Base-by-base conservation (phyloP, 257 asterid genomes). In the Solanum arcanum region DNA sequence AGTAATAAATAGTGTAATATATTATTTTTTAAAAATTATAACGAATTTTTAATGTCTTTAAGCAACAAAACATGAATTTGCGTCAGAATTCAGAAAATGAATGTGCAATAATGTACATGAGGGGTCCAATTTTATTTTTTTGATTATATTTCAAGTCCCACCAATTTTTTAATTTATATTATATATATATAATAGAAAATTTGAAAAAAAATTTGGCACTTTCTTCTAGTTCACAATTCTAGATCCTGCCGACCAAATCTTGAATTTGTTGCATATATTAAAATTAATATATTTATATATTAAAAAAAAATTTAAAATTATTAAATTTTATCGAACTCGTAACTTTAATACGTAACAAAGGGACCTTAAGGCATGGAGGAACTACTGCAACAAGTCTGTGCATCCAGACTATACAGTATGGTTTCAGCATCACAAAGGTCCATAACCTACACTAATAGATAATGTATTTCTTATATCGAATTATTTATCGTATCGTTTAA, bases 391-490 rank as follows among this genome's bases (percentile, higher is more conserved):
- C n/a, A 44, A 44, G 9, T 25, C 64, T 25, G 15, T 14, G 5
- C 9, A 25, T 46, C 84, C 84, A 77, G 39, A 44, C 64, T 7
- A 42, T 27, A 46, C 10, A 15, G 64, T 78, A 46, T 78, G 84
- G 84, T 14, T 23, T 23, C 18, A 14, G 21, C 83, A 39, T 23
- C 33, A 75, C 20, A 75, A 3, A 21, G 14, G 47, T 23, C 33
- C 33, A 75, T 15, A 68, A 64, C 14, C 2, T 27, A 27, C 3
- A 68, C 12, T 68, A 29, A 7, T 27, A 69, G 7, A 29, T 14
- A 66, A 12, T 56, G 1, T 8, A 1, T 20, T 59, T 59, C 0
- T 0, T 42, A 0, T 52, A 1, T 18, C 1, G 3, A 56, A 23
- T 60, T 60, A 23, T 60, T 60, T 60, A 2, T 60, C 29, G 13